Evolutionary conservation across 1,139 yeast genomes (phyloP).

Genomic region (Arxiozyma bovina): DNA sequence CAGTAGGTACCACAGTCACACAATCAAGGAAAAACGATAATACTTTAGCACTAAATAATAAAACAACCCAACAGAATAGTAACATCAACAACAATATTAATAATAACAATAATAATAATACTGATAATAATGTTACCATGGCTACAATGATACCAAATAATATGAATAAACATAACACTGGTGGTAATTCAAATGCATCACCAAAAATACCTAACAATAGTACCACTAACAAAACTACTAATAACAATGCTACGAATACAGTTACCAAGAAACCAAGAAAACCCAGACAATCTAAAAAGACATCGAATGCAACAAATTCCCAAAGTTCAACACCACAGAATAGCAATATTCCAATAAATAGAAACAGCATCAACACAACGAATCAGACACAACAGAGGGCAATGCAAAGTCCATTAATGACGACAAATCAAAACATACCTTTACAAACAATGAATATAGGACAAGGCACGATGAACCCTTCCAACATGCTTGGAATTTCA

Average conservation of each 20-base stretch:
- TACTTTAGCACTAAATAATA: slow-evolving; percentile 1
- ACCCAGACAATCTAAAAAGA: slow-evolving; percentile 25
- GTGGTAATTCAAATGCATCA: slow-evolving; percentile 12
- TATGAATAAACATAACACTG: slow-evolving; percentile 22
- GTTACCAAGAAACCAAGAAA: slow-evolving; percentile 26
- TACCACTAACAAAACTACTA: slow-evolving; percentile 8
- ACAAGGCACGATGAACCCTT: slow-evolving; percentile 2
- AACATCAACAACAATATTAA: not conserved
- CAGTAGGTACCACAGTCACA: not conserved
- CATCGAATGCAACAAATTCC: slow-evolving; percentile 17
- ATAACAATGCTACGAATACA: slow-evolving; percentile 8
- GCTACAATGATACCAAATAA: slow-evolving; percentile 10
- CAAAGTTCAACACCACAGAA: slow-evolving; percentile 4
- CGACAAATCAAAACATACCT: not conserved
- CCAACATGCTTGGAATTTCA: not conserved
- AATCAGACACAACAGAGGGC: not conserved
- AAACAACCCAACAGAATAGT: not conserved
- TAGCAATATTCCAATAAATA: not conserved
- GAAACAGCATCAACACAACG: not conserved
- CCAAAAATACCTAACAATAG: slow-evolving; percentile 8
- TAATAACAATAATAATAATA: slow-evolving; percentile 4
- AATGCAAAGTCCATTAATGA: not conserved
- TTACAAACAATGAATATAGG: not conserved
- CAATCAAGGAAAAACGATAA: not conserved
- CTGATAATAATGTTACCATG: slow-evolving; percentile 14